Percentiles rank a stretch among this genome's conserved stretches.
Conservation (phyloP, 2,329 filamentous ascomycete genomes). For the Fusarium sp. region DNA sequence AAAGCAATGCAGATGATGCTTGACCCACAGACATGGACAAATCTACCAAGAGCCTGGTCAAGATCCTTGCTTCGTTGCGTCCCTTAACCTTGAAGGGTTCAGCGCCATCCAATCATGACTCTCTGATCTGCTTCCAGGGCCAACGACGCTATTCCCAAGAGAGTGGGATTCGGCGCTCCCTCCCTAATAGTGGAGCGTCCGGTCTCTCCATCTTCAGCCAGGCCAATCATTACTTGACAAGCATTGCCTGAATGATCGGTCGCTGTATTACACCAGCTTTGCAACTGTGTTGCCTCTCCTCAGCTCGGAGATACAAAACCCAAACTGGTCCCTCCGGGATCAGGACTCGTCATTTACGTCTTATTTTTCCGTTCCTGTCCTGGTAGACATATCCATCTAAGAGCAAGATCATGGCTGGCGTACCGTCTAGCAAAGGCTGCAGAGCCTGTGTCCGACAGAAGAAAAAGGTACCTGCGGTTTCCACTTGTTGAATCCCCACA, state of each 20-base stretch:
- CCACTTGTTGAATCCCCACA: background rate
- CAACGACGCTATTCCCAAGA: background rate
- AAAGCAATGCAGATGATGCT: background rate
- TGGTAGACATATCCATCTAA: background rate
- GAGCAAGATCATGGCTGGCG: constrained; percentile 57
- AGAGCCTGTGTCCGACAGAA: constrained; percentile 62
- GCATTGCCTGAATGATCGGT: background rate
- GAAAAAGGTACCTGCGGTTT: constrained; percentile 58
- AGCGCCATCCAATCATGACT: background rate
- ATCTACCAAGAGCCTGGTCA: background rate
- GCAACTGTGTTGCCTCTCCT: background rate
- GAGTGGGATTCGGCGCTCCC: background rate
- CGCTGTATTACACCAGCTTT: background rate
- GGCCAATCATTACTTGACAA: background rate
- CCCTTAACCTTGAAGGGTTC: background rate
- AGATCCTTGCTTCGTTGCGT: background rate
- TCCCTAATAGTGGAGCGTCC: background rate
- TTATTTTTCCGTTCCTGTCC: background rate
- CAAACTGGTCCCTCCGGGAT: background rate
- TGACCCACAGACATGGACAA: background rate
- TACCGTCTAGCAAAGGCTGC: constrained; percentile 62
- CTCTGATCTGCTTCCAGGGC: background rate
- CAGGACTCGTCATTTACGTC: background rate
- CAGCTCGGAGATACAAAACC: background rate
- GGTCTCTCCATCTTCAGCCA: background rate